phyloP scores from a whole-genome alignment of 1,139 yeast genomes.

The Tardiomyces blankii region DNA sequence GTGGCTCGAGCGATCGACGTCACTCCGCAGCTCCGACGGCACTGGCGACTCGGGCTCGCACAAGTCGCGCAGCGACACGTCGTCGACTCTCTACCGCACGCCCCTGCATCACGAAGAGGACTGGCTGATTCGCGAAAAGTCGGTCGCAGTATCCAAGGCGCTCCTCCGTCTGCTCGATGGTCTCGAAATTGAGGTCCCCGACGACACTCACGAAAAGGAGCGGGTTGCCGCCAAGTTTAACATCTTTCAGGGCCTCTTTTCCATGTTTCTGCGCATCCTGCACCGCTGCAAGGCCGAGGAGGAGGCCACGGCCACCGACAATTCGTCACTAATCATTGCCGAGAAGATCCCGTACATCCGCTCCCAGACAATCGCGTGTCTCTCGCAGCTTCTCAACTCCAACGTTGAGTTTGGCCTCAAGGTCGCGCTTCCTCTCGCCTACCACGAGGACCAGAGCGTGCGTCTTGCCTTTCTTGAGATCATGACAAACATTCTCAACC shows the following conservation, averaged over 20 bases:
- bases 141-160: slow-evolving; percentile 17
- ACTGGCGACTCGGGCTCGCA: slow-evolving; percentile 12
- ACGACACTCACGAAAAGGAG: slow-evolving; percentile 36
- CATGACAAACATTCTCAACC: slow-evolving; percentile 53
- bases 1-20: slow-evolving; percentile 41
- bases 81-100: slow-evolving; percentile 1
- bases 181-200: slow-evolving; percentile 25
- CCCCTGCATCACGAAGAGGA: slow-evolving; percentile 10
- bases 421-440: slow-evolving; percentile 69
- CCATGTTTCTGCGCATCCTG: slow-evolving; percentile 56
- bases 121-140: slow-evolving; percentile 14
- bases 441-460: slow-evolving; percentile 53
- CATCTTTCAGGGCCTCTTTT: slow-evolving; percentile 62
- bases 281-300: slow-evolving; percentile 35
- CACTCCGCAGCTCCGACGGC: slow-evolving; percentile 34
- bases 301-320: slow-evolving; percentile 2
- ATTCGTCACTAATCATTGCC: neutral
- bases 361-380: slow-evolving; percentile 55
- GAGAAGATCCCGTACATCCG: slow-evolving; percentile 46
- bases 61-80: slow-evolving; percentile 1
- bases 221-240: slow-evolving; percentile 47
- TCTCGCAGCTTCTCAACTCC: slow-evolving; percentile 58
- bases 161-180: slow-evolving; percentile 15
- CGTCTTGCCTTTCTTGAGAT: slow-evolving; percentile 68
- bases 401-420: slow-evolving; percentile 73